Base-by-base conservation (phyloP, 2,329 filamentous ascomycete species). In the Sphaerulina vaccinii region DNA sequence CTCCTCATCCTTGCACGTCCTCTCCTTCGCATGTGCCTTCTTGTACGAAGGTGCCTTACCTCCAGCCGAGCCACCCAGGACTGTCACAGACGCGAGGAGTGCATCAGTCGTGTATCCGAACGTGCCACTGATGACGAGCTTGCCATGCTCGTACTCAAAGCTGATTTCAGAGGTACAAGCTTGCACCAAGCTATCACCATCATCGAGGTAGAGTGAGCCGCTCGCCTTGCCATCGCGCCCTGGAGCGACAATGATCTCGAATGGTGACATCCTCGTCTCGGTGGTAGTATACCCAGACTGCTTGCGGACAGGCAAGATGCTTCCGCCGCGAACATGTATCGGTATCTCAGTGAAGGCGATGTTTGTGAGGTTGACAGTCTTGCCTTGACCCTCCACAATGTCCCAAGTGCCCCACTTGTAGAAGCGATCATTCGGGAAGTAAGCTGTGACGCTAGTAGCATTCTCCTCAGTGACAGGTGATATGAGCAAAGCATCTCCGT, bases 201-300 rank as follows among this genome's bases (percentile, higher is more conserved):
- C 88, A 60, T 93, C 89, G 4, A 92, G 71, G 65, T 91, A 92
- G 51, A 93, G 73, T 43, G 76, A 74, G 0, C 89, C 89, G 1
- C 65, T 68, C 0, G 89, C 88, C 6, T 72, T 79, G 2, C 84
- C 86, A 48, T 85, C 73, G 0, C 66, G 63, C 4, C 79, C 82
- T 0, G 87, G 78, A 0, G 87, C 84, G 33, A 93, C 76, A 23
- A 92, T 62, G 43, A 93, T 72, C 64, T 85, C 79, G 70, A 92
- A 92, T 56, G 83, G 75, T 60, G 86, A 75, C 56, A 79, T 75
- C 24, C 85, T 76, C 27, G 87, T 71, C 36, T 77, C 86, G 66
- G 62, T 82, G 65, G 68, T 90, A 62, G 74, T 88, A 73, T 82
- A 82, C 22, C 79, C 78, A 6, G 75, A 73, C 24, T 72, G 67